Evolutionary conservation across 129 eudicot species (phyloP), one percentile per base, ranked within the genome.

Genomic region (Flaveria bidentis): DNA sequence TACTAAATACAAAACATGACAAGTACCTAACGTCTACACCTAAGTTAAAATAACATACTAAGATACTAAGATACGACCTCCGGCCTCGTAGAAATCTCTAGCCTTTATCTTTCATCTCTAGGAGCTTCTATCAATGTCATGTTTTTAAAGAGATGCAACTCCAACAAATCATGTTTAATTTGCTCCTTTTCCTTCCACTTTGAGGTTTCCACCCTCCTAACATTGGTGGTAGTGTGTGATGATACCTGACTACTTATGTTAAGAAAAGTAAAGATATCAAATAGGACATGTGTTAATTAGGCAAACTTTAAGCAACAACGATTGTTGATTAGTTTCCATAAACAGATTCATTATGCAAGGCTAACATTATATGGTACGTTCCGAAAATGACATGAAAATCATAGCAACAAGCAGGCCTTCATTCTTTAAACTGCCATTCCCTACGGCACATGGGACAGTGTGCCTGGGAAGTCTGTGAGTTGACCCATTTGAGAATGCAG

Each of bases 401-500:
- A 47, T 16, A 11, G 52, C 52, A 47, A 53, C 60, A n/a, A 53
- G 25, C 57, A 11, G 73, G 41, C 41, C 1, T 39, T 86, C 82
- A 89, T 82, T 83, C 97, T 81, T 95, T 95, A 44, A 95, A 95
- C 58, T 95, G 96, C 97, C 99, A 95, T 53, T 91, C 97, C 63
- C 96, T 83, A 12, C 97, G 90, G 74, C 99, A 95, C 92, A 91
- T 86, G 66, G 96, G 99, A 72, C 97, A 95, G 64, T 91, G 96
- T 9, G 97, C 99, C 74, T 95, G 96, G 11, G 96, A 80, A 26
- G 94, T 89, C 80, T 91, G 97, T 17, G 97, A 95, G 80, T 89
- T 91, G 80, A 95, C 96, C 99, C 99, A 95, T 79, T 95, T 95
- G 85, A 91, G 84, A 81, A 94, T 95, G 83, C 99, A 95, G 64